Evolutionary conservation across 1,139 yeast genomes (phyloP).

Genomic region (Blastobotrys arbuscula): DNA sequence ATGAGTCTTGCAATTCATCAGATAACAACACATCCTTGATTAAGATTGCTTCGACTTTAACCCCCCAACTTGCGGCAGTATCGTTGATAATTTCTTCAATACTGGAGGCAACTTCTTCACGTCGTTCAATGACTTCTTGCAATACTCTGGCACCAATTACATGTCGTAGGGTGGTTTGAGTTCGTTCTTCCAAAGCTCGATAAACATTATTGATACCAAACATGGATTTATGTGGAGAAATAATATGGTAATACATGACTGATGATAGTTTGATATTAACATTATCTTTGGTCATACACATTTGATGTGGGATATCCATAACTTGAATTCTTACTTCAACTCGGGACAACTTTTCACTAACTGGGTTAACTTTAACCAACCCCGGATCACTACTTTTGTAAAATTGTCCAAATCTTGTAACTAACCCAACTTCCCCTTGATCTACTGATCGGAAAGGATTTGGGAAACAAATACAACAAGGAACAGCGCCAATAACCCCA

Average conservation of each 20-base stretch:
- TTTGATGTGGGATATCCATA: conserved; percentile 60
- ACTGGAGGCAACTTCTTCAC: conserved; percentile 66
- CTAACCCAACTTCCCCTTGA: conserved; percentile 68
- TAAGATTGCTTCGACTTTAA: conserved; percentile 59
- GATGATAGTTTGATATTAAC: conserved; percentile 58
- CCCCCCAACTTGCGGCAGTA: conserved; percentile 71
- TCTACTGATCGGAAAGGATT: conserved; percentile 59
- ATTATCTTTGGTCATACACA: conserved; percentile 66
- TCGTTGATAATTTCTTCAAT: conserved; percentile 59
- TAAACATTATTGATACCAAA: conserved; percentile 54
- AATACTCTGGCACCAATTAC: conserved; percentile 62
- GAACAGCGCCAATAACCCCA: conserved; percentile 53
- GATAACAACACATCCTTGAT: conserved; percentile 64
- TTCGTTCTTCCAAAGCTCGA: conserved; percentile 60
- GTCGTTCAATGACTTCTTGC: conserved; percentile 70
- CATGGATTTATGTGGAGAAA: conserved; percentile 64
- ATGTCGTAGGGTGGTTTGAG: conserved; percentile 70
- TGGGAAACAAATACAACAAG: conserved; percentile 51
- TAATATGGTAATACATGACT: conserved; percentile 62
- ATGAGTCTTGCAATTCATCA: conserved; percentile 51
- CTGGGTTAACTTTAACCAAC: conserved; percentile 55
- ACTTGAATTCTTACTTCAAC: conserved; percentile 58
- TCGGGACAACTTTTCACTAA: conserved; percentile 51
- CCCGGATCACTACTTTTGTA: conserved; percentile 69
- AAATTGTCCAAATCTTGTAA: conserved; percentile 65